Percentiles rank a stretch among this genome's conserved stretches.
Evolutionary conservation across 2,329 filamentous ascomycete genomes (phyloP).

Genomic region (Ceratocystiopsis sp.): DNA sequence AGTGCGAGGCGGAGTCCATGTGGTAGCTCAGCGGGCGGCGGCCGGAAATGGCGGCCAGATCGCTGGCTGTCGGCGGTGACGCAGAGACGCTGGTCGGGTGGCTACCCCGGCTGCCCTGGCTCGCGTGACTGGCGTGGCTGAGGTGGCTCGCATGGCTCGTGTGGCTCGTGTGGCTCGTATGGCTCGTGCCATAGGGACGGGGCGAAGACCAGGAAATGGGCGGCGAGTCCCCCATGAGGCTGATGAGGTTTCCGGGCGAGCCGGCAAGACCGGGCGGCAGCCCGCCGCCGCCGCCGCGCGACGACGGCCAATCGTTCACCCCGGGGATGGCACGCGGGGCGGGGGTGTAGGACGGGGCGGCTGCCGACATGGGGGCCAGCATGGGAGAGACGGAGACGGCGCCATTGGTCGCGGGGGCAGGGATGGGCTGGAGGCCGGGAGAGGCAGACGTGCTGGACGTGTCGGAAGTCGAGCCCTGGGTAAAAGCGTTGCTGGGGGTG

Average conservation of each 20-base stretch:
- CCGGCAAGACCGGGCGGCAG: conserved; percentile 23
- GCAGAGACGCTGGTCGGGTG: conserved; percentile 18
- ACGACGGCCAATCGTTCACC: conserved; percentile 21
- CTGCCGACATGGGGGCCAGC: conserved; percentile 29
- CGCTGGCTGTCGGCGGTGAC: conserved; percentile 14
- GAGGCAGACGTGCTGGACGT: conserved; percentile 26
- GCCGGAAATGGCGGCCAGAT: conserved; percentile 8
- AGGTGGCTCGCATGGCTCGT: conserved; percentile 8
- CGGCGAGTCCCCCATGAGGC: conserved; percentile 32
- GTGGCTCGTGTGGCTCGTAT: conserved; percentile 12
- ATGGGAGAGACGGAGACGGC: conserved; percentile 26
- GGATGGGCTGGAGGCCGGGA: conserved; percentile 27
- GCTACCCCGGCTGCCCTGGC: conserved; percentile 5
- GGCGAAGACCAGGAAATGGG: conserved; percentile 33
- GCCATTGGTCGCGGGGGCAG: conserved; percentile 22
- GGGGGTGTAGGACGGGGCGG: conserved; percentile 22
- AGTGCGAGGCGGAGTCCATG: conserved; percentile 24
- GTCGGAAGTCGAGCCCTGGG: conserved; percentile 21
- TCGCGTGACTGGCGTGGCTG: conserved; percentile 7
- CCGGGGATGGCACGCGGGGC: conserved; percentile 27
- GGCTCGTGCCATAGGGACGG: conserved; percentile 25
- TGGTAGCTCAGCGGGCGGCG: conserved; percentile 38
- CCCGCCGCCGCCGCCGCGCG: conserved; percentile 13
- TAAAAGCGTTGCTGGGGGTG: conserved; percentile 15
- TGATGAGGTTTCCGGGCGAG: conserved; percentile 37